A percentile compares a stretch with the other conserved stretches of the same genome.
Conservation (phyloP, 805 yeast genomes). For the Myxozyma nipponensis region DNA sequence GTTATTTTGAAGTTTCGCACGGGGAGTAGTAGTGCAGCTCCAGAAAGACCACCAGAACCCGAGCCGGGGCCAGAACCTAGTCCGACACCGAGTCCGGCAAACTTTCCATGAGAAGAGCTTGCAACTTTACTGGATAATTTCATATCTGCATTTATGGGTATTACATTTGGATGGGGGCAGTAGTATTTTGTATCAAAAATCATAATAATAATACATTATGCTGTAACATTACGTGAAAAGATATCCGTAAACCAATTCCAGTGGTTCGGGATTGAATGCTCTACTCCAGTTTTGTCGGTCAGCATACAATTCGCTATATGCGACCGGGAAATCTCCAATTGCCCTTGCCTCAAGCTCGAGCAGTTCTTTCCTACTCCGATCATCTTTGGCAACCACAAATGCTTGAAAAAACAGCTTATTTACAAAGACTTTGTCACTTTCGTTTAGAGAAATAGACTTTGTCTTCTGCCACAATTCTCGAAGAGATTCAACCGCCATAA, state of each 20-base stretch:
- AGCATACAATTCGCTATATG: not conserved
- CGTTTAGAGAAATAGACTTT: not conserved
- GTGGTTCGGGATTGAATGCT: no score
- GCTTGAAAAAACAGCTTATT: not conserved
- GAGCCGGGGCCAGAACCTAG: no score
- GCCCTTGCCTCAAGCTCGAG: not conserved
- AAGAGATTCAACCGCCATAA: not conserved
- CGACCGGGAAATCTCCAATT: not conserved
- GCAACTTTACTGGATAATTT: no score
- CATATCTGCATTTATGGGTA: no score
- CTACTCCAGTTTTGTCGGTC: no score
- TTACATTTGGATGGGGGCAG: no score
- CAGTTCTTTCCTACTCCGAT: not conserved
- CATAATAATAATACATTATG: no score
- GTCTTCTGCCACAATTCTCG: not conserved
- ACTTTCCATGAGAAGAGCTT: no score
- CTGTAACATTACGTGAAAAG: no score
- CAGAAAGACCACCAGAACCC: not conserved
- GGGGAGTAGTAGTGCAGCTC: not conserved
- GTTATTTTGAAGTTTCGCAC: slow-evolving; percentile 51
- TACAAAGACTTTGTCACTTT: not conserved
- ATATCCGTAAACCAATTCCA: no score
- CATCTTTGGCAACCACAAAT: not conserved
- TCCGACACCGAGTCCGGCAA: no score
- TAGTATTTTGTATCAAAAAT: no score